A percentile compares a stretch with the other conserved stretches of the same genome.
Evolutionary conservation across 2,329 filamentous ascomycete genomes (phyloP).

Genomic region (Juglanconis juglandina): DNA sequence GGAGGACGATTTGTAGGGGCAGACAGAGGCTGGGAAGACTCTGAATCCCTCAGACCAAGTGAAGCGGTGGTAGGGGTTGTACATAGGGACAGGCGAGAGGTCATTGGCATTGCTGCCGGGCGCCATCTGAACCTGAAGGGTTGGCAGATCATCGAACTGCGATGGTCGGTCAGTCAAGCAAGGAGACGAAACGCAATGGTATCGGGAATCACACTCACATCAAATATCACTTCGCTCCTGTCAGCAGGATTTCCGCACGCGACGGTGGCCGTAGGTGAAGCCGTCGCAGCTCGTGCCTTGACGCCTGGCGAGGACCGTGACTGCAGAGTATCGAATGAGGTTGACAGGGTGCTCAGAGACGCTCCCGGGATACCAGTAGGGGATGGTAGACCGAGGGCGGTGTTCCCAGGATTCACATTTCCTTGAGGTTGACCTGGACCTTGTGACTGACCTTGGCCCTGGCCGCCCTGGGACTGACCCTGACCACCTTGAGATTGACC

Average conservation of each 20-base stretch:
- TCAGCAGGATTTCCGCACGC: constrained; percentile 14
- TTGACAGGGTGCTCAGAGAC: neutral
- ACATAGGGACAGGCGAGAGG: constrained; percentile 12
- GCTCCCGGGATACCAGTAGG: neutral
- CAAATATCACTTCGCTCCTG: constrained; percentile 14
- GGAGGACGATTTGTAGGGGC: constrained; percentile 28
- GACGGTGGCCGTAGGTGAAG: neutral
- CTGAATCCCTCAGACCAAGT: constrained; percentile 34
- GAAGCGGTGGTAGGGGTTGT: constrained; percentile 27
- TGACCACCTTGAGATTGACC: constrained; percentile 1
- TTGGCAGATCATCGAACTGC: constrained; percentile 24
- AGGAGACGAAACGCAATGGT: neutral
- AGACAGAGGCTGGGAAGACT: constrained; percentile 27
- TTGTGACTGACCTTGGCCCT: neutral
- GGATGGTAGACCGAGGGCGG: neutral
- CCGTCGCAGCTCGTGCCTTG: constrained; percentile 3
- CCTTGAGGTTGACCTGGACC: neutral
- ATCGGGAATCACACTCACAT: constrained; percentile 11
- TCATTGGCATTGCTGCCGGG: neutral
- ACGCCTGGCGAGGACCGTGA: neutral
- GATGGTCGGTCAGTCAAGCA: neutral
- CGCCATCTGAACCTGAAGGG: constrained; percentile 4
- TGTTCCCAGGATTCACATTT: neutral
- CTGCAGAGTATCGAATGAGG: neutral
- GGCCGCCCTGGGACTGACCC: neutral